Base-by-base conservation (phyloP, 169 alveolate genomes). In the Sarcocystis neurona region DNA sequence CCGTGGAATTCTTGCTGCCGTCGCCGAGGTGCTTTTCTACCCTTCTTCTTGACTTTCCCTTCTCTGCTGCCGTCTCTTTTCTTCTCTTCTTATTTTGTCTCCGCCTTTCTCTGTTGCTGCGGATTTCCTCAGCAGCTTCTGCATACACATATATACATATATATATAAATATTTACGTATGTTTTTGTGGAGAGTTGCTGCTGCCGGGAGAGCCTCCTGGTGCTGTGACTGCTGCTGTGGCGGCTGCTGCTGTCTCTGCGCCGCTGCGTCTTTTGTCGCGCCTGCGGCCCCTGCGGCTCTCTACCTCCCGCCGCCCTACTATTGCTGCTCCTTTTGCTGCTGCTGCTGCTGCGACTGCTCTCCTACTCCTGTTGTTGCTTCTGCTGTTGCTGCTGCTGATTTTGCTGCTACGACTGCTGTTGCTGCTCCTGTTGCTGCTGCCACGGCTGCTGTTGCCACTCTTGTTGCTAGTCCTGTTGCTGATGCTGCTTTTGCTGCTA, bases 401-500 rank as follows among this genome's bases (percentile, higher is more conserved):
- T n/a, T 43, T 5, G 63, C 41, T 12, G 41, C 56, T 23, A 3
- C 80, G 5, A 39, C 47, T 34, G 5, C 44, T 30, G 27, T 44
- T 8, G 12, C 8, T 72, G 3, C 80, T 48, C 27, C 80, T 72
- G 48, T 48, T 34, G 48, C 80, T 34, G n/a, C 43, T 12, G 50
- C 80, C 30, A 48, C 80, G 39, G 80, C n/a, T n/a, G n/a, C n/a
- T n/a, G n/a, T n/a, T n/a, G n/a, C 80, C 8, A 48, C 80, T 34
- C 30, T 48, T 34, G 48, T 48, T 34, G 80, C 80, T 34, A 48
- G 53, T 34, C 30, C 41, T 15, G 79, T 44, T 34, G 79, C n/a
- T n/a, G 79, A n/a, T 10, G 79, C 53, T 63, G 41, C 30, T 27
- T 8, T 44, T 6, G 12, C 41, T 37, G 8, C 41, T n/a, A 15